Evolutionary conservation across 768 basidiomycete genomes (phyloP), one percentile per base, ranked within the genome.

Genomic region (Lenzites betulinus): DNA sequence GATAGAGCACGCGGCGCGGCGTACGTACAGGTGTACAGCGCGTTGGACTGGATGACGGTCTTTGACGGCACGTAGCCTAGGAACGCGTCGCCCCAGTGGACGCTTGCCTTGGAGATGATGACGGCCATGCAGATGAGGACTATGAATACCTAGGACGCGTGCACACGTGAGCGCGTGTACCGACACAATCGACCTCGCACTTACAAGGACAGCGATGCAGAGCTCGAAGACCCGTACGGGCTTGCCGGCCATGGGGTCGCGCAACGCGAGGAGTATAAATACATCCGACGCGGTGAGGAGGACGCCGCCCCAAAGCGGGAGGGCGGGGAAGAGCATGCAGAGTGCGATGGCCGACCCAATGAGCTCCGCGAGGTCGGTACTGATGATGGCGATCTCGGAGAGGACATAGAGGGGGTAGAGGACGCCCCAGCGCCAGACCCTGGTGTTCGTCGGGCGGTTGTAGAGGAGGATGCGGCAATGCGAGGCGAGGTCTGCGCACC

Each of bases 111-210:
- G 28, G 89, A 78, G 47, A 95, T 85, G 64, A 97, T 83, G 38
- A 94, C 75, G 36, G 81, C 76, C 81, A 95, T 92, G 74, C 88
- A 91, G 23, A 89, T 77, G 33, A 97, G 79, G 0, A 95, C 88
- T 84, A 65, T 64, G 52, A 67, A 63, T 18, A 68, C 66, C 72
- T 67, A 20, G 42, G 23, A 46, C 9, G 18, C 41, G 16, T 7
- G 15, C 15, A 26, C 28, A 1, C 33, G 54, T 60, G 22, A 25
- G 42, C 12, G 30, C 30, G 41, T 33, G 38, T 28, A 26, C 50
- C 12, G 36, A 47, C 20, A 28, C 6, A 62, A 30, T 13, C 15
- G 1, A 49, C 28, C 26, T 11, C 15, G 38, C 9, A 69, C 82
- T 47, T 66, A 90, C 90, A 78, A 92, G 69, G 23, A 63, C 76